Conservation (phyloP, 2,329 filamentous ascomycete genomes). For the Periconia macrospinosa region DNA sequence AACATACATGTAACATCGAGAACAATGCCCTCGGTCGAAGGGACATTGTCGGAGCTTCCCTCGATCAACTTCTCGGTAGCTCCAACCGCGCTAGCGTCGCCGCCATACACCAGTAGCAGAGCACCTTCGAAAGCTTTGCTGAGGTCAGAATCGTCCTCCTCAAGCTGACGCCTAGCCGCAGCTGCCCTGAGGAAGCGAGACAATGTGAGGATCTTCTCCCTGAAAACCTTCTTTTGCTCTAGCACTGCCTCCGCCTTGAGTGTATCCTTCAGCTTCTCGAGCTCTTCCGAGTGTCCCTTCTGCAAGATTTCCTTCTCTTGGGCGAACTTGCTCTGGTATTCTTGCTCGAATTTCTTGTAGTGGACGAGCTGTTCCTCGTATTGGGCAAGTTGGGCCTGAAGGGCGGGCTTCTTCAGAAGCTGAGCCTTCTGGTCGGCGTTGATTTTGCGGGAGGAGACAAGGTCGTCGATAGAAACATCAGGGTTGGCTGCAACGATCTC, state of each 20-base stretch:
- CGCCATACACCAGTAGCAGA: constrained; percentile 75
- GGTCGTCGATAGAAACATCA: constrained; percentile 71
- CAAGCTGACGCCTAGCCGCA: constrained; percentile 70
- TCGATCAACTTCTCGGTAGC: constrained; percentile 78
- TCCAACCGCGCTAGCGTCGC: constrained; percentile 72
- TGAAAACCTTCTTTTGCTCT: constrained; percentile 51
- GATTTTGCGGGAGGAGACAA: constrained; percentile 72
- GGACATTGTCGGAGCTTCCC: constrained; percentile 67
- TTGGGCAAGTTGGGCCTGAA: constrained; percentile 69
- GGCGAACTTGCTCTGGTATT: constrained; percentile 65
- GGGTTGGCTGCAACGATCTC: constrained; percentile 69
- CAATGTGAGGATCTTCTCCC: constrained; percentile 68
- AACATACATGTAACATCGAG: constrained; percentile 73
- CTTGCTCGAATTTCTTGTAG: constrained; percentile 74
- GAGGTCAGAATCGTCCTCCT: constrained; percentile 73
- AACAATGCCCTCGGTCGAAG: constrained; percentile 65
- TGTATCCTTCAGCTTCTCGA: constrained; percentile 58
- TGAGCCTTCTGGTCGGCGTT: constrained; percentile 80
- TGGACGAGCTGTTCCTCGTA: constrained; percentile 73
- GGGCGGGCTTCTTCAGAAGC: constrained; percentile 73
- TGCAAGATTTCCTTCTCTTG: constrained; percentile 60
- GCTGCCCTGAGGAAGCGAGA: constrained; percentile 81
- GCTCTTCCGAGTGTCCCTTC: constrained; percentile 58
- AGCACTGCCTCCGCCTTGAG: constrained; percentile 58
- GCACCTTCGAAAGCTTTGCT: constrained; percentile 81